These are phyloP conservation scores for Marasmius tenuissimus DNA, from an alignment of 1,284 basidiomycete species.

Conservation along the genomic window DNA sequence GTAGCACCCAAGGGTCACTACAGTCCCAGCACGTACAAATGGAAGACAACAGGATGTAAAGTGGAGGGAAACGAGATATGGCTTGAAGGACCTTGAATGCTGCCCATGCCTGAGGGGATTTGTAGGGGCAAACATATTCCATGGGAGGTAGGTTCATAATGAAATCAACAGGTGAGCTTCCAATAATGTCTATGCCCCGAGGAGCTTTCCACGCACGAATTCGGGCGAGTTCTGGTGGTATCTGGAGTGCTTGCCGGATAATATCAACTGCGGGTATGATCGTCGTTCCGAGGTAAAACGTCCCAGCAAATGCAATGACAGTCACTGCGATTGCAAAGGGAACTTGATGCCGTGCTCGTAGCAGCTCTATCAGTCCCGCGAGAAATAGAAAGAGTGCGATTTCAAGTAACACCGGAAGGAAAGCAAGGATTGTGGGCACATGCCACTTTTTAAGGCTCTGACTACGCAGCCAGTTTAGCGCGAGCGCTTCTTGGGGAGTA, in stretches of 20 bases:
- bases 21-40: too few species aligned
- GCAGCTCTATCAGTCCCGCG: slow-evolving; percentile 1
- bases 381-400: slow-evolving; percentile 2
- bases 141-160: background rate
- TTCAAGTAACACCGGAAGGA: slow-evolving; percentile 1
- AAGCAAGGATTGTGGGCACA: background rate
- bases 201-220: too few species aligned
- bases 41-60: background rate
- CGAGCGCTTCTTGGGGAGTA: background rate
- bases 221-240: background rate
- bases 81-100: background rate
- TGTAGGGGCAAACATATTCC: background rate
- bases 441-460: background rate
- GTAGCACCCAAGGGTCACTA: too few species aligned
- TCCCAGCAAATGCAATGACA: background rate
- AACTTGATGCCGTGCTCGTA: background rate
- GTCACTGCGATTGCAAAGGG: background rate
- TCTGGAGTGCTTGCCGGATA: background rate
- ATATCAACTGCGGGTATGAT: background rate
- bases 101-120: background rate
- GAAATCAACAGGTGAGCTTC: background rate
- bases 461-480: background rate
- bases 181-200: too few species aligned
- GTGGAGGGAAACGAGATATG: background rate
- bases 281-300: background rate